These are phyloP conservation scores for Epichloe gansuensis DNA, from an alignment of 2,329 filamentous ascomycete genomes.

Conservation along the genomic window DNA sequence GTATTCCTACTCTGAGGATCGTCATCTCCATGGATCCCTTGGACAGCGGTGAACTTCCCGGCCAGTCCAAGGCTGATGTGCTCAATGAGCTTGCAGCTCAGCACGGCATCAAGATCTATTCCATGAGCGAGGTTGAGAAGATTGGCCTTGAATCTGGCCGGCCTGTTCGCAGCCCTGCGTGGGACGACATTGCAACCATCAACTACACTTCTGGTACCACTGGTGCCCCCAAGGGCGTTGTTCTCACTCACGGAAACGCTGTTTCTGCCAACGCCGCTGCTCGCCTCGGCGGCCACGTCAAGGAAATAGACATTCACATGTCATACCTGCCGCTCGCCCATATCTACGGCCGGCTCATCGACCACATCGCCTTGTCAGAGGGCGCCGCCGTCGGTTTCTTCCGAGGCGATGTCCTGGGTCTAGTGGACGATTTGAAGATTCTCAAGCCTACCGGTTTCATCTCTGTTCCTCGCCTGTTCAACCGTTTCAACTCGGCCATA, in stretches of 20 bases:
- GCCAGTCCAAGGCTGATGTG: conserved; percentile 67
- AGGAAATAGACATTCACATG: conserved; percentile 48
- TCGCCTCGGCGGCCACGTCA: conserved; percentile 41
- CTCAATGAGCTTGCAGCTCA: conserved; percentile 64
- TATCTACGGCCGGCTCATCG: conserved; percentile 78
- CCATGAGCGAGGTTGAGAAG: conserved; percentile 68
- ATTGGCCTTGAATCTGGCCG: conserved; percentile 61
- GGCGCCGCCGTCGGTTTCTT: conserved; percentile 81
- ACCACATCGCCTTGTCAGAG: conserved; percentile 60
- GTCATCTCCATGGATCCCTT: conserved; percentile 81
- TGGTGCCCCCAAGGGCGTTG: conserved; percentile 70
- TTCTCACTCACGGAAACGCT: conserved; percentile 71
- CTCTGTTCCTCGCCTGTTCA: conserved; percentile 85
- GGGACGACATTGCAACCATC: conserved; percentile 74
- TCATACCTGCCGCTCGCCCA: conserved; percentile 93
- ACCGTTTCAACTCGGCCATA: conserved; percentile 77
- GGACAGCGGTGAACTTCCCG: conserved; percentile 63
- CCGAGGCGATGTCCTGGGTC: conserved; percentile 74
- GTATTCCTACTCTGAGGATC: conserved; percentile 69
- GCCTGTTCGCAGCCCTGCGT: conserved; percentile 56
- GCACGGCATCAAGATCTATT: conserved; percentile 66
- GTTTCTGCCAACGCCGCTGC: conserved; percentile 57
- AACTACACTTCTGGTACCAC: conserved; percentile 87
- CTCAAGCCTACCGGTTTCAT: conserved; percentile 72
- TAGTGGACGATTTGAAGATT: conserved; percentile 85